Conservation (phyloP, 2,329 filamentous ascomycete species). For the Coniochaeta prunicola region DNA sequence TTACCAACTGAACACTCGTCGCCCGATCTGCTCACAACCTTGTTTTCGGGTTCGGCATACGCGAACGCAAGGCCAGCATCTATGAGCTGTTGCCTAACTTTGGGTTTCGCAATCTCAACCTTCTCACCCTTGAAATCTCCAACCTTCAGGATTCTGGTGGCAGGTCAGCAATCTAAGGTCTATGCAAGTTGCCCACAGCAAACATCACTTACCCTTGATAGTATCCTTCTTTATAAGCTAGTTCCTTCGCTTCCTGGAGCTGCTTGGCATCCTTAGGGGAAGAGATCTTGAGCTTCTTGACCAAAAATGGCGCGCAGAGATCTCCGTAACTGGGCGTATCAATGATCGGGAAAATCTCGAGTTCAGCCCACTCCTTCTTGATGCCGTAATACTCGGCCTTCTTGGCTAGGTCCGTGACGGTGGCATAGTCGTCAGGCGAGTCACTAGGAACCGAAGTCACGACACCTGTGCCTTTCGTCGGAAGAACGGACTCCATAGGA, state of each 20-base stretch:
- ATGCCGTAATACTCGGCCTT: constrained; percentile 96
- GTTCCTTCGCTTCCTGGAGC: constrained; percentile 87
- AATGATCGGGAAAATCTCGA: constrained; percentile 85
- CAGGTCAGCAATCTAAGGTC: neutral
- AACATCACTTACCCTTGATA: constrained; percentile 61
- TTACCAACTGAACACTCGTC: constrained; percentile 48
- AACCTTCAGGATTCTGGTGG: constrained; percentile 54
- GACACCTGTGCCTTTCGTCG: constrained; percentile 92
- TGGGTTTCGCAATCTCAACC: constrained; percentile 80
- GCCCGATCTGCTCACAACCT: constrained; percentile 80
- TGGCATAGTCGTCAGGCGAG: constrained; percentile 92
- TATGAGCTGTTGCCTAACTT: constrained; percentile 66
- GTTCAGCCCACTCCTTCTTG: constrained; percentile 90
- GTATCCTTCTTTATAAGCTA: constrained; percentile 95
- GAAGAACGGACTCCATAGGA: constrained; percentile 90
- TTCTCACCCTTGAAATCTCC: constrained; percentile 84
- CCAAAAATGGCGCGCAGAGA: constrained; percentile 72
- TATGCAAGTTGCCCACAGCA: neutral
- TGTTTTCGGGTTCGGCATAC: constrained; percentile 88
- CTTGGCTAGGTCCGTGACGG: constrained; percentile 78
- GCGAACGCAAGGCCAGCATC: constrained; percentile 65
- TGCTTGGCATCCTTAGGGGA: constrained; percentile 92
- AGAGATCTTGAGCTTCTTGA: constrained; percentile 91
- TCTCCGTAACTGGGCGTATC: constrained; percentile 76
- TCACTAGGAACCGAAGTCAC: constrained; percentile 95